Evolutionary conservation across 768 basidiomycete genomes (phyloP).

Genomic region (Sarcodon aspratus): DNA sequence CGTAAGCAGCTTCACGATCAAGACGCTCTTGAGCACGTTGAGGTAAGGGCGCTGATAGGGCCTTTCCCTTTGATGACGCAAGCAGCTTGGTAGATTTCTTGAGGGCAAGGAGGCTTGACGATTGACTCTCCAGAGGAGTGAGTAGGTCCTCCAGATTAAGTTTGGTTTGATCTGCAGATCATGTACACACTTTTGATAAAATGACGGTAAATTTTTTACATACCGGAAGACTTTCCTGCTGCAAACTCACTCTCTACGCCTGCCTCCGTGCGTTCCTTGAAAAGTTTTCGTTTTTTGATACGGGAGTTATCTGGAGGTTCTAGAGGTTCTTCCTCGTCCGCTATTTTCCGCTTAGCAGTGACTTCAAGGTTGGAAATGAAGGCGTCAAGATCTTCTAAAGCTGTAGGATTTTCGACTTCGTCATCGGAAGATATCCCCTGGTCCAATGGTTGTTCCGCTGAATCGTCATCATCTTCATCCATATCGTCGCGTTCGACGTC

Average conservation of each 20-base stretch:
- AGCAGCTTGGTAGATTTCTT: conserved; percentile 63
- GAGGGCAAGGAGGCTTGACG: conserved; percentile 47
- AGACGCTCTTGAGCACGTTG: conserved; percentile 80
- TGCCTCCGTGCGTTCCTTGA: conserved; percentile 66
- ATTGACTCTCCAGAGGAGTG: conserved; percentile 54
- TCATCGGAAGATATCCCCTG: conserved; percentile 25
- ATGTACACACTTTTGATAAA: neutral
- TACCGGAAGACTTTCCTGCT: conserved; percentile 27
- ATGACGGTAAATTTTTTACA: neutral
- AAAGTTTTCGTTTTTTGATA: conserved; percentile 44
- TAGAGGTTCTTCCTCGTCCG: conserved; percentile 19
- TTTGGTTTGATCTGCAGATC: conserved; percentile 31
- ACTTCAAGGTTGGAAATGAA: conserved; percentile 64
- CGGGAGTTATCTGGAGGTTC: conserved; percentile 15
- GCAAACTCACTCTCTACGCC: conserved; percentile 79
- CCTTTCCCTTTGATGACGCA: conserved; percentile 41
- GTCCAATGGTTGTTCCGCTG: conserved; percentile 30
- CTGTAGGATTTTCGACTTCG: conserved; percentile 36
- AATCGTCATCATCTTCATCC: conserved; percentile 31
- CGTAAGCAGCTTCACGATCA: conserved; percentile 90
- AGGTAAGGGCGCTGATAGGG: conserved; percentile 76
- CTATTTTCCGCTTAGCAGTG: conserved; percentile 61
- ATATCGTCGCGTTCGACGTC: conserved; percentile 25
- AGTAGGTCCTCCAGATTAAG: conserved; percentile 68
- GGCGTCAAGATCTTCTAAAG: conserved; percentile 55